Base-by-base conservation (phyloP, 768 basidiomycete species). In the Cystobasidium ongulense region DNA sequence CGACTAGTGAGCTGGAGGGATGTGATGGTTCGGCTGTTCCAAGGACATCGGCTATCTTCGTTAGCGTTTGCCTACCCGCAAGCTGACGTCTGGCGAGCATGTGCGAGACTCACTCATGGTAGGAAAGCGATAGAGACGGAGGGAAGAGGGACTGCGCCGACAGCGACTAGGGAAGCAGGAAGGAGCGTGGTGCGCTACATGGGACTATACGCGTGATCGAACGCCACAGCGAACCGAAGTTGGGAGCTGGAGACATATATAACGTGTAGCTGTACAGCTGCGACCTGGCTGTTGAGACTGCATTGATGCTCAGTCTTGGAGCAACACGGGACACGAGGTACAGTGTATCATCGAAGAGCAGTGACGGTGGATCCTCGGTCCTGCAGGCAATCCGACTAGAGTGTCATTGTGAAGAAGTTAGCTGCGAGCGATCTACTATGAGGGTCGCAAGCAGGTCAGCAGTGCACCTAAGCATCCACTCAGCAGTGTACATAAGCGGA, bases 1-100 rank as follows among this genome's bases (percentile, higher is more conserved):
- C 77, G 10, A 78, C 75, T 13, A 76, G 73, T 33, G 36, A 39
- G 21, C 36, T 46, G 8, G 68, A 71, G 2, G 68, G 68, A 35
- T 71, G 68, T 10, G 68, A 61, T 36, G 68, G 68, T n/a, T 71
- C 46, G n/a, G 33, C 68, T 71, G 43, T 31, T n/a, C n/a, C n/a
- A 41, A 17, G 4, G 1, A 41, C 18, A 23, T 36, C 31, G 2
- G 38, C 18, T 2, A 11, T 7, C 10, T 13, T 64, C 17, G 13
- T 27, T 15, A 35, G 5, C 35, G 63, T 41, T 8, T 64, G 33
- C 25, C 13, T 13, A 13, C 63, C 57, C 17, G 25, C 18, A 38
- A 4, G 18, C 10, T 11, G 8, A 36, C 35, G 10, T 11, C 57
- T 61, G 57, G 8, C 25, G 46, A 50, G 13, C 57, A 61, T 13